Base-by-base conservation (phyloP, 164 flowering plant genomes). In the Piper betle region DNA sequence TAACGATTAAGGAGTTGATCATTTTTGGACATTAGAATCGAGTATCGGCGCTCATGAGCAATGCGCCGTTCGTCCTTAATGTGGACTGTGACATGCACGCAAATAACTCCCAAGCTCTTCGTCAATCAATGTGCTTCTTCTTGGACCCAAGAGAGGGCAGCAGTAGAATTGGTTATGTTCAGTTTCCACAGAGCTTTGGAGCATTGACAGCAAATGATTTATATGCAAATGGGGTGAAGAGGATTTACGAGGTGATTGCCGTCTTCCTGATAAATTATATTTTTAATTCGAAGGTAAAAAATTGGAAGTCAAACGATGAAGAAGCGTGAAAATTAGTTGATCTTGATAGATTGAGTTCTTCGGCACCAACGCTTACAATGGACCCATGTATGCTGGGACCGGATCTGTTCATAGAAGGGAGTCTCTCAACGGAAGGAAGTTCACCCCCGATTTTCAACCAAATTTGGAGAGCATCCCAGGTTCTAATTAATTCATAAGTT, bases 41-140 rank as follows among this genome's bases (percentile, higher is more conserved):
- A 25, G 77, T 74, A 17, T 74, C 77, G 4, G 39, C 66, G 8
- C n/a, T 70, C 59, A 70, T 74, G 57, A 74, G 67, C 60, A 74
- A 74, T 39, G 77, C 77, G 16, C 77, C 77, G 20, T 56, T 74
- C 52, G 62, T 74, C 4, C 69, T 74, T 55, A 74, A 70, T 54
- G 74, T 70, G 1, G 77, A 74, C 52, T 74, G 77, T 55, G 77
- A 74, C 65, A 74, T 74, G 77, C 62, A 64, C 67, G 67, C 74
- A 12, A 74, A 74, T 20, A 71, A 74, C 42, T 65, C 77, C 0
- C 66, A 70, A 64, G 59, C 74, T 2, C 71, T 70, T 55, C 64
- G 25, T 0, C 61, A 70, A 39, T 69, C 74, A 16, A 59, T 70
- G 52, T 74, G 77, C 55, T 67, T 64, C 59, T 64, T 74, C 63